Base-by-base conservation (phyloP, 768 basidiomycete genomes). In the Boletus huronensis region DNA sequence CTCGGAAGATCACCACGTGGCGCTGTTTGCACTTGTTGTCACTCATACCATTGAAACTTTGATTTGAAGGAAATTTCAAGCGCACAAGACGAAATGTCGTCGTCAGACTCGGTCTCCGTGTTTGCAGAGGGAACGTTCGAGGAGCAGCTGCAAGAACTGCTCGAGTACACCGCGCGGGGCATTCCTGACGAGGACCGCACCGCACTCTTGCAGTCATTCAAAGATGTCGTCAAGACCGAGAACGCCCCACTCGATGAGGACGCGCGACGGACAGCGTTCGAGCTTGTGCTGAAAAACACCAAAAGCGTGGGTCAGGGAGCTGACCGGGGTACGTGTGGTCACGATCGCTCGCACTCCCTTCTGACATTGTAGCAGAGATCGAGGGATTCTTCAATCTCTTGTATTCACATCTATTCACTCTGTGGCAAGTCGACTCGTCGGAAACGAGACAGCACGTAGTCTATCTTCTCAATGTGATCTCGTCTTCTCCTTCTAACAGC, bases 331-430 rank as follows among this genome's bases (percentile, higher is more conserved):
- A 62, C 44, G 80, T 68, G 42, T 41, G 11, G 23, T 28, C 11
- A 26, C 19, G 34, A 53, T 50, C 29, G 31, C 23, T 49, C 2
- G 23, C 36, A n/a, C 48, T 29, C 21, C 16, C 19, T 58, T 35
- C 35, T 64, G 6, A 63, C 38, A 29, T 29, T 50, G 31, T 21
- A 40, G 23, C 67, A 89, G 87, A 93, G 73, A 83, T 84, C 58
- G 90, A 93, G 73, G 91, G 91, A 19, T 93, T 92, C 70, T 93
- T 91, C 78, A 92, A 92, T 70, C 78, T 93, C 32, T 67, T 93
- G 40, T 87, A 82, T 63, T 80, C 90, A 3, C 88, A 92, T 72
- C 65, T 91, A 36, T 79, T 88, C 58, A 70, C 79, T 10, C 72
- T 88, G 25, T 85, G 82, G 71, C 70, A 82, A 7, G 56, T 72